Base-by-base conservation (phyloP, 768 basidiomycete genomes). In the Hydnum rufescens region DNA sequence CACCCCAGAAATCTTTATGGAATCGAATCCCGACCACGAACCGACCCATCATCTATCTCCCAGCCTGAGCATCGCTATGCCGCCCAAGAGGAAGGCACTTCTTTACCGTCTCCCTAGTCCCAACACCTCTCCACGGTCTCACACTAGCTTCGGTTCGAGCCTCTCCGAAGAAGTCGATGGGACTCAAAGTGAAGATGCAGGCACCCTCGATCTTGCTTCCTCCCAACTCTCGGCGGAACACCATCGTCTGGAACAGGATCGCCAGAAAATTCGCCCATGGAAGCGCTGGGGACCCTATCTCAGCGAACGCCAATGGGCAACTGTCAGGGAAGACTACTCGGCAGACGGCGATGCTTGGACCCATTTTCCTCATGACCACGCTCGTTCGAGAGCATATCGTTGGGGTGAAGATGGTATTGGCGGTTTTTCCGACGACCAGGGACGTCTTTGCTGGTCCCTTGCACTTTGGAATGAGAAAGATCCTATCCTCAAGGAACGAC, bases 381-480 rank as follows among this genome's bases (percentile, higher is more conserved):
- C 89, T 1, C 74, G 88, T 54, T 90, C 88, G 53, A 79, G 93
- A 54, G 85, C 89, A 25, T 97, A 95, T 67, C 74, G 93, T 60
- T 97, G 93, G 93, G 93, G 93, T 42, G 93, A 97, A 65, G 93
- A 97, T 60, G 93, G 93, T 46, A 80, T 97, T 52, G 93, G 83
- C 30, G 93, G 93, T 43, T 82, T 96, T 59, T 92, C 88, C 4
- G 93, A 97, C 65, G 96, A 95, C 62, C 90, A 90, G 64, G 88
- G 89, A 59, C 78, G 86, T 34, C 70, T 97, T 13, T 95, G 90
- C 66, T 82, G 96, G 62, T 77, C 75, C 18, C 70, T 97, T 4
- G 85, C 82, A 1, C 70, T 97, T 22, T 97, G 93, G 93, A 97
- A 97, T 63, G 90, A 77, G 48, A 66, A 81, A 61, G 93, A 97